These are phyloP conservation scores for Delphinella strobiligena DNA, from an alignment of 2,329 filamentous ascomycete genomes.

Conservation along the genomic window DNA sequence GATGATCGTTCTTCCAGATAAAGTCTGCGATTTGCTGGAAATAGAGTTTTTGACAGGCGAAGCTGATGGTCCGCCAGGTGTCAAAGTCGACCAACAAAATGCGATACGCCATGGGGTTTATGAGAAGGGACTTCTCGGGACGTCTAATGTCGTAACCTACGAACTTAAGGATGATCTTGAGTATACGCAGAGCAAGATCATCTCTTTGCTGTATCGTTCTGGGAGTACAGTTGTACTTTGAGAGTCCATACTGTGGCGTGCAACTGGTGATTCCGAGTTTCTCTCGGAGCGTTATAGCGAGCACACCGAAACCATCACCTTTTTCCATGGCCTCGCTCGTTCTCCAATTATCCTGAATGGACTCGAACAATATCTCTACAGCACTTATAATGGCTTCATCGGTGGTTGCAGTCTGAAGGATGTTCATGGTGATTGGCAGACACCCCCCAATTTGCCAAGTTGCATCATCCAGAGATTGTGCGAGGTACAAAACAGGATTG, in stretches of 20 bases:
- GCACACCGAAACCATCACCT: slow-evolving; percentile 82
- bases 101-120: slow-evolving; percentile 89
- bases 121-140: slow-evolving; percentile 80
- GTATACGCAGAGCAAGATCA: slow-evolving; percentile 45
- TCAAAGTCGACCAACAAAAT: slow-evolving; percentile 86
- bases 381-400: slow-evolving; percentile 62
- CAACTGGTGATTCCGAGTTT: slow-evolving; percentile 52
- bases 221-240: slow-evolving; percentile 13
- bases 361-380: slow-evolving; percentile 72
- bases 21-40: slow-evolving; percentile 88
- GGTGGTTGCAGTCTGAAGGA: slow-evolving; percentile 65
- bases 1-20: slow-evolving; percentile 78
- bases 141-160: slow-evolving; percentile 75
- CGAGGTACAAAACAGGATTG: slow-evolving; percentile 66
- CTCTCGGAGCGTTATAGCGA: slow-evolving; percentile 70
- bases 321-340: slow-evolving; percentile 98
- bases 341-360: slow-evolving; percentile 83
- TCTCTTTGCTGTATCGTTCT: slow-evolving; percentile 33
- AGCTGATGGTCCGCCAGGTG: slow-evolving; percentile 72
- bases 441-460: slow-evolving; percentile 91
- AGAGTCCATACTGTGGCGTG: slow-evolving; percentile 13
- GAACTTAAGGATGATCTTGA: slow-evolving; percentile 70
- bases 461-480: slow-evolving; percentile 79
- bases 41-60: slow-evolving; percentile 73
- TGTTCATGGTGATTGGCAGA: slow-evolving; percentile 68